Conservation (phyloP, 2,329 filamentous ascomycete species). For the Monosporascus ibericus region DNA sequence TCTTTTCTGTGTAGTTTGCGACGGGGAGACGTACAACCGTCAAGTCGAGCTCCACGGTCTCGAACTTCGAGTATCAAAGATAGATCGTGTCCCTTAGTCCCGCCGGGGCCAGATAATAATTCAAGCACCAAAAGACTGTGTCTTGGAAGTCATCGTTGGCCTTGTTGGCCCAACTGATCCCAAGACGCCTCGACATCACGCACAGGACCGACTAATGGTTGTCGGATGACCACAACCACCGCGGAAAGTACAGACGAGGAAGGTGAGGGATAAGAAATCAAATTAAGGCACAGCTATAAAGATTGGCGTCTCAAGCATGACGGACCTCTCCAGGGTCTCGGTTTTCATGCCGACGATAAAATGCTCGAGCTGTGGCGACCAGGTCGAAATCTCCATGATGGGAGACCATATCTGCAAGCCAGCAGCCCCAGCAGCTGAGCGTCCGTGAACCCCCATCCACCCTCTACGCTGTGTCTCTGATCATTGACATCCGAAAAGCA, state of each 20-base stretch:
- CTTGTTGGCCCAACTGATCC: neutral
- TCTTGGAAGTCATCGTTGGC: neutral
- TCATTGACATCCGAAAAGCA: conserved; percentile 8
- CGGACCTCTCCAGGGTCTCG: conserved; percentile 49
- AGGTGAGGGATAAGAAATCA: conserved; percentile 8
- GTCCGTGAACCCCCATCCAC: conserved; percentile 22
- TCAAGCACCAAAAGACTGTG: no score
- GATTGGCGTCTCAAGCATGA: conserved; percentile 34
- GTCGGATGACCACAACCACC: conserved; percentile 12
- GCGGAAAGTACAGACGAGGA: conserved; percentile 7
- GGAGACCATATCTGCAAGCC: conserved; percentile 72
- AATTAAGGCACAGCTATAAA: conserved; percentile 7
- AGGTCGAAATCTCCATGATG: conserved; percentile 81
- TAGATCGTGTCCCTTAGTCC: no score
- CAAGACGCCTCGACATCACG: neutral
- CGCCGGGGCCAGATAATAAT: neutral
- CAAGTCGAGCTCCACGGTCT: neutral
- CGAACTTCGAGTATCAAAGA: neutral
- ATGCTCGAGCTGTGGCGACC: conserved; percentile 71
- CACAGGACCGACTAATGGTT: neutral
- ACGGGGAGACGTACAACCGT: neutral
- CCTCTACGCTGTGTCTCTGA: conserved; percentile 4
- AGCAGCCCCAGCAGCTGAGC: conserved; percentile 37
- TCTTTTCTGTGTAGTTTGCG: no score
- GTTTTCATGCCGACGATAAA: conserved; percentile 77